Base-by-base conservation (phyloP, 768 basidiomycete genomes). In the Lactarius tabidus region DNA sequence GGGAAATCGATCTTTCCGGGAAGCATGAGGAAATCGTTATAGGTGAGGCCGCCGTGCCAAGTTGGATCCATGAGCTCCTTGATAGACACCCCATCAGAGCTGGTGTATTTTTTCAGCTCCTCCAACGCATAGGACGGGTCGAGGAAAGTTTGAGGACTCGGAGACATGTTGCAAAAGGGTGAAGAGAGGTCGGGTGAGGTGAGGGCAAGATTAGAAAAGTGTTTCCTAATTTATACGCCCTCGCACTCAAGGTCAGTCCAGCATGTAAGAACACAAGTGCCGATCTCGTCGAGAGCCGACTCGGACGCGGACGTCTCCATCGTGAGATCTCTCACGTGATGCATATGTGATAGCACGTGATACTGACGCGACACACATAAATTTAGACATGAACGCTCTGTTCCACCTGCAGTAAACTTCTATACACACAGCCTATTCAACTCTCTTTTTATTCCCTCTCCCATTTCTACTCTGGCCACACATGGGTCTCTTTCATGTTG, bases 1-100 rank as follows among this genome's bases (percentile, higher is more conserved):
- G 90, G 81, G 76, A 99, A 99, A 80, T 95, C 88, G 72, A 99
- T 98, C 77, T 92, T 94, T 45, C 97, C 96, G 10, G 95, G 95
- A 17, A 98, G 83, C 67, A 97, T 76, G 70, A 98, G 83, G 78
- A 98, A 95, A 74, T 98, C 97, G 74, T 98, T 98, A 80, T 98
- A 98, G 17, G 97, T 97, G 70, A 99, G 85, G 15, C 97, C 97
- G 23, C 94, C 95, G 72, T 93, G 88, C 68, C 86, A 77, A 54
- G 79, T 82, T 1, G 90, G 89, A 81, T 97, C 85, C 86, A 98
- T 95, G 70, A 98, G 87, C 72, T 98, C 90, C 9, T 77, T 63
- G 66, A 92, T 82, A 65, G 90, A 86, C 58, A 99, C 84, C 48
- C 97, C 96, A 85, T 99, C 96, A 12, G 77, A 74, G 62, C 80